Evolutionary conservation across 164 flowering plant species (phyloP).

Genomic region (Macadamia tetraphylla): DNA sequence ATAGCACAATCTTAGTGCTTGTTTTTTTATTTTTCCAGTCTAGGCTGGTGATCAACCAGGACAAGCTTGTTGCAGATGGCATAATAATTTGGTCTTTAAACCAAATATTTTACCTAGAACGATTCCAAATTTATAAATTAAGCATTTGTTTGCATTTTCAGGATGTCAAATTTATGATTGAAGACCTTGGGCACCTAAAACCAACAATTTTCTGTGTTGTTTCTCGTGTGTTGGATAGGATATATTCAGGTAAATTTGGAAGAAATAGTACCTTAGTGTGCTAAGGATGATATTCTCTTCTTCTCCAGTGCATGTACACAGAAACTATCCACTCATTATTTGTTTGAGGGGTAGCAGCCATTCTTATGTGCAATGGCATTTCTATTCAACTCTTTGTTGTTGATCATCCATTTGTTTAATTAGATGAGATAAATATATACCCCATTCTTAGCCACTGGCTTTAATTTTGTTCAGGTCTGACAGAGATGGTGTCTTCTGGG

Average conservation of each 20-base stretch:
- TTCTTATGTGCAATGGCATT: too few relatives aligned
- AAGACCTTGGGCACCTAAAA: constrained; percentile 83
- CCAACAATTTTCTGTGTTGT: constrained; percentile 92
- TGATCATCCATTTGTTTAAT: background rate
- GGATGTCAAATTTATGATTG: constrained; percentile 84
- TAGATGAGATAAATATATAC: background rate
- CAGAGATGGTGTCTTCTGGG: constrained; percentile 63
- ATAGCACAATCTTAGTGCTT: background rate
- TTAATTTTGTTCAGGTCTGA: constrained; percentile 52
- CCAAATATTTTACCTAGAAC: background rate
- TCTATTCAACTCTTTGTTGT: background rate
- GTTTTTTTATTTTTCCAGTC: too few relatives aligned
- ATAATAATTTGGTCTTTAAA: background rate
- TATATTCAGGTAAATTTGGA: constrained; percentile 60
- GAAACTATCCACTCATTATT: too few relatives aligned
- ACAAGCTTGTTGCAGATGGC: background rate
- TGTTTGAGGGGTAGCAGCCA: too few relatives aligned
- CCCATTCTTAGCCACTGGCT: constrained; percentile 7
- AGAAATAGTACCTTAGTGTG: background rate
- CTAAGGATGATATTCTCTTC: background rate
- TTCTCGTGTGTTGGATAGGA: constrained; percentile 89
- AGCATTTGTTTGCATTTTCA: constrained; percentile 26
- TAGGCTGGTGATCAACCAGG: background rate
- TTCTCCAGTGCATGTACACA: background rate
- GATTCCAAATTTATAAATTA: constrained; percentile 3